Conservation (phyloP, 805 yeast genomes). For the Candida boleticola region DNA sequence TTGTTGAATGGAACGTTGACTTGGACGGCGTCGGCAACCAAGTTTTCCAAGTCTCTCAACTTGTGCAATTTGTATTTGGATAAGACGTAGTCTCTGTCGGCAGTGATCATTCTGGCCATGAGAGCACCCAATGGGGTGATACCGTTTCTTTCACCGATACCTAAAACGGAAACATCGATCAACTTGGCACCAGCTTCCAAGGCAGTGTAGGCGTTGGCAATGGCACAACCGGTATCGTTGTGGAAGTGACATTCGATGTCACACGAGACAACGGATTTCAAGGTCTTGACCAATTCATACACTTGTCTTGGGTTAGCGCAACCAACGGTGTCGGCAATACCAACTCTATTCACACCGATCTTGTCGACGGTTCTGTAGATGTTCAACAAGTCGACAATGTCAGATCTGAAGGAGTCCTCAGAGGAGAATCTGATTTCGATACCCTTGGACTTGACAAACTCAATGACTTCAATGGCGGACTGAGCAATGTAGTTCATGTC, state of each 20-base stretch:
- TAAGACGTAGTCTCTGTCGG: constrained; percentile 57
- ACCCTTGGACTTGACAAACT: constrained; percentile 59
- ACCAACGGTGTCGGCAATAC: constrained; percentile 64
- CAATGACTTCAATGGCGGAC: constrained; percentile 56
- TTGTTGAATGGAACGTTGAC: constrained; percentile 61
- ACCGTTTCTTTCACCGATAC: constrained; percentile 65
- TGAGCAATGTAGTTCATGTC: constrained; percentile 60
- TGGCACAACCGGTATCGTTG: constrained; percentile 63
- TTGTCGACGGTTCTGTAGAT: constrained; percentile 61
- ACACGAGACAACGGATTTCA: constrained; percentile 55
- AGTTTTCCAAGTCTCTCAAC: constrained; percentile 55
- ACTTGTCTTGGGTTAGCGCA: constrained; percentile 66
- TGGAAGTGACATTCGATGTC: constrained; percentile 64
- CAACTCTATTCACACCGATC: constrained; percentile 61
- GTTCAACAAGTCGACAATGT: constrained; percentile 56
- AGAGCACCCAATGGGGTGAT: constrained; percentile 61
- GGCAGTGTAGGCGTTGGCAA: constrained; percentile 62
- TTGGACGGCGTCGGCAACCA: constrained; percentile 58
- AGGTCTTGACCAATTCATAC: constrained; percentile 56
- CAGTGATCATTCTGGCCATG: constrained; percentile 63
- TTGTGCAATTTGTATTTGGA: constrained; percentile 56
- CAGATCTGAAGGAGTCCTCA: constrained; percentile 61
- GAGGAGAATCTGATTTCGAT: constrained; percentile 57
- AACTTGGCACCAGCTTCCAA: constrained; percentile 61
- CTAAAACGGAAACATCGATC: constrained; percentile 57